phyloP scores from a whole-genome alignment of 768 basidiomycete species.

The Phaeotremella fagi region DNA sequence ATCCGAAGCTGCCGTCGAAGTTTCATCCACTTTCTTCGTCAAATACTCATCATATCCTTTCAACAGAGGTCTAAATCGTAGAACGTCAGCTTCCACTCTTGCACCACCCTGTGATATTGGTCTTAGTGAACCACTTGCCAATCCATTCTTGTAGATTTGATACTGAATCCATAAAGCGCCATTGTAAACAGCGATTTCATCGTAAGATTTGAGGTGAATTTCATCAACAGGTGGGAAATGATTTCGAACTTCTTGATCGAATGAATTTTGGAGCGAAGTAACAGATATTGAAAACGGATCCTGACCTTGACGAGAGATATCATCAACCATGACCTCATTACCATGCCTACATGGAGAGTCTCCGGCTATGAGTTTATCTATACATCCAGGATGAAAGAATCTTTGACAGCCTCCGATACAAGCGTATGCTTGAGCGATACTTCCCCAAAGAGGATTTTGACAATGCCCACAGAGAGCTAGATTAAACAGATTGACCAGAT shows the following conservation, averaged over 20 bases:
- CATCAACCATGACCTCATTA: constrained; percentile 20
- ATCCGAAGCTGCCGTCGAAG: constrained; percentile 46
- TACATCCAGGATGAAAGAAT: constrained; percentile 60
- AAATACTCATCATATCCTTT: constrained; percentile 57
- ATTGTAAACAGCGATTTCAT: constrained; percentile 64
- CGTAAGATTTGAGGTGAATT: constrained; percentile 56
- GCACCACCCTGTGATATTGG: constrained; percentile 15
- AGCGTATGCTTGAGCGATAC: constrained; percentile 58
- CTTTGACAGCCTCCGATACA: constrained; percentile 59
- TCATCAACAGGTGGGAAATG: constrained; percentile 46
- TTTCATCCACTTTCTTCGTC: constrained; percentile 53
- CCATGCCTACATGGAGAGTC: constrained; percentile 46
- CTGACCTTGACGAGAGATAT: constrained; percentile 10
- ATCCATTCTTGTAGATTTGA: constrained; percentile 63
- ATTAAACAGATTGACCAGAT: constrained; percentile 64
- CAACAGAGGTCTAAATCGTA: constrained; percentile 60
- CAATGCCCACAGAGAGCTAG: constrained; percentile 68
- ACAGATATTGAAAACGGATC: constrained; percentile 18
- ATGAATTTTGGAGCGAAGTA: constrained; percentile 3
- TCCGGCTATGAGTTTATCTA: constrained; percentile 12
- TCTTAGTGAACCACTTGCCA: constrained; percentile 60
- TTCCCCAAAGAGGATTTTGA: constrained; percentile 69
- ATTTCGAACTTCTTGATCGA: not conserved
- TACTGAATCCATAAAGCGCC: constrained; percentile 64
- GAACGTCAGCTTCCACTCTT: constrained; percentile 52